phyloP scores from a whole-genome alignment of 202 grass and related monocot genomes.

The Carex arenaria region DNA sequence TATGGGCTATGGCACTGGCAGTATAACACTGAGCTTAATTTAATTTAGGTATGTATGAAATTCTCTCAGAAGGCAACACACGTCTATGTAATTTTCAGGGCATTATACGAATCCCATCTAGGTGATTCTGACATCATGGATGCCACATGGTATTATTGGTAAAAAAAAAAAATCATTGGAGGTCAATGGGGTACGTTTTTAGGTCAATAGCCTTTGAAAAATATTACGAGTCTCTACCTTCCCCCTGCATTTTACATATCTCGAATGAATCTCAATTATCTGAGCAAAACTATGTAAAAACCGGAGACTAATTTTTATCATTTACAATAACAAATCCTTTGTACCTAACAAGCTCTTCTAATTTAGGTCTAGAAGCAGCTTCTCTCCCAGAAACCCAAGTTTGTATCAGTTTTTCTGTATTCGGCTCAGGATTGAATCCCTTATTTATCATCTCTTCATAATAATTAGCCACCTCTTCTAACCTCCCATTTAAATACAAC shows the following conservation, averaged over 20 bases:
- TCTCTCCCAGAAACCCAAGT: slow-evolving; percentile 61
- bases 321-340: slow-evolving; percentile 9
- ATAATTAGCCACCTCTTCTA: slow-evolving; percentile 57
- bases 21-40: neutral
- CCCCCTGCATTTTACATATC: neutral
- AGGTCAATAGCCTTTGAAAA: neutral
- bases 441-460: slow-evolving; percentile 81
- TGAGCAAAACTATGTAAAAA: neutral
- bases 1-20: neutral
- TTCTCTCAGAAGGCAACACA: neutral
- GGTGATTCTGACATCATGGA: neutral
- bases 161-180: neutral
- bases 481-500: slow-evolving; percentile 64
- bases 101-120: neutral
- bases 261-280: neutral
- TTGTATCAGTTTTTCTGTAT: slow-evolving; percentile 75
- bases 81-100: neutral
- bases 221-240: neutral
- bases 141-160: neutral
- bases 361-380: slow-evolving; percentile 23
- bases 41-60: neutral
- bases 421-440: slow-evolving; percentile 61
- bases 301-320: neutral
- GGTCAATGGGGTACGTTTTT: neutral
- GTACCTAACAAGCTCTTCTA: neutral